Base-by-base conservation (phyloP, 1,284 basidiomycete species). In the Prillingera fragicola region DNA sequence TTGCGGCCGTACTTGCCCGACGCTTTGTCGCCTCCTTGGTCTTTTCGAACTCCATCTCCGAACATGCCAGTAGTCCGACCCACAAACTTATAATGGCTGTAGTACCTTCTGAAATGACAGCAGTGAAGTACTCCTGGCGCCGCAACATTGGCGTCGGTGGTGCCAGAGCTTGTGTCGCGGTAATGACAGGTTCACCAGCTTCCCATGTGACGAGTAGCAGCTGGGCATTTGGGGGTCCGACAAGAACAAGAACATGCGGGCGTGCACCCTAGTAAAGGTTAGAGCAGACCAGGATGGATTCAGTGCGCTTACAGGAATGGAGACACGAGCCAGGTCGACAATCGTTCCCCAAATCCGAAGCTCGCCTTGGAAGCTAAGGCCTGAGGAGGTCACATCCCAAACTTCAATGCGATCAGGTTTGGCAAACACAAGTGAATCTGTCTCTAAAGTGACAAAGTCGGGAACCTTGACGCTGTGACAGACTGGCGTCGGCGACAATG, bases 401-500 rank as follows among this genome's bases (percentile, higher is more conserved):
- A 70, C 50, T 38, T 72, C 65, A 5, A 73, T 37, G 14, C 56
- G 52, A 39, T 69, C 64, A 0, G 66, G 62, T 24, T 67, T 68
- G 22, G 67, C 67, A 4, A 71, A 43, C 6, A 69, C 49, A 9
- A 73, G 56, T 0, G 69, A 65, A 9, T 45, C 41, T 5, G 53
- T 38, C 1, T 44, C 50, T 3, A 55, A 33, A 1, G 50, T 43
- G 2, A 60, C 63, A 41, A 72, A 54, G n/a, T 45, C 44, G 8
- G 49, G 21, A 19, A 66, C 45, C 12, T 49, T 50, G 25, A 67
- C 38, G 2, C 62, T 60, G 34, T 64, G 60, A 9, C 69, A 52
- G 48, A 71, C 56, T 10, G 69, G 60, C 3, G 70, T 69, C 23
- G 71, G 70, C 34, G 62, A 60, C 28, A 71, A 62, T 23, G 71